Evolutionary conservation across 2,329 filamentous ascomycete genomes (phyloP).

Genomic region (Knufia fluminis): DNA sequence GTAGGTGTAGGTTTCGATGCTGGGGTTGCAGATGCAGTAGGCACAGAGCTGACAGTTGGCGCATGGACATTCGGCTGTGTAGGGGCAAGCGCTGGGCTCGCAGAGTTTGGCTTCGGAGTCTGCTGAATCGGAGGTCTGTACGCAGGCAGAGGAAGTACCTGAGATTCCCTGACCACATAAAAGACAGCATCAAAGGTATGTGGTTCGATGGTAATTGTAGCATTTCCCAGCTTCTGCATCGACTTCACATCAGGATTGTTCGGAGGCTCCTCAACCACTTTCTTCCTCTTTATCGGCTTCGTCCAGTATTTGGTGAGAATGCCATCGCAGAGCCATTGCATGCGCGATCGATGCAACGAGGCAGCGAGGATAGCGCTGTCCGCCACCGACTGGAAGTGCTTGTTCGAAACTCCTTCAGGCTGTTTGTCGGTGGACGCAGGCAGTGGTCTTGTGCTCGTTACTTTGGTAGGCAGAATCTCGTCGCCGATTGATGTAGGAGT

Average conservation of each 20-base stretch:
- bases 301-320: constrained; percentile 50
- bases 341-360: constrained; percentile 50
- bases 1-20: constrained; percentile 22
- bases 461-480: constrained; percentile 42
- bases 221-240: constrained; percentile 48
- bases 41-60: constrained; percentile 24
- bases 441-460: constrained; percentile 45
- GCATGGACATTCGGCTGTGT: background rate
- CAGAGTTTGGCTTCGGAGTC: constrained; percentile 12
- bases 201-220: constrained; percentile 53
- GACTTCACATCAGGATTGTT: constrained; percentile 43
- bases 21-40: constrained; percentile 24
- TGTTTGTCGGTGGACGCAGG: constrained; percentile 47
- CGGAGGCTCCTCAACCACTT: constrained; percentile 36
- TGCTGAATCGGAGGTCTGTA: constrained; percentile 19
- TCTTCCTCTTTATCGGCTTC: constrained; percentile 46
- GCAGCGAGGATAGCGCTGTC: constrained; percentile 50
- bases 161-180: constrained; percentile 46
- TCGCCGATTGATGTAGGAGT: constrained; percentile 26
- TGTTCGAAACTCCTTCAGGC: constrained; percentile 36
- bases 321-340: constrained; percentile 47
- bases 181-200: constrained; percentile 53
- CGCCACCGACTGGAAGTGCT: constrained; percentile 51
- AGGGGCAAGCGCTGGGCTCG: background rate
- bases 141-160: constrained; percentile 27